These are phyloP conservation scores for Umbelopsis vinacea DNA, from an alignment of 192 early-diverging fungal species.

Conservation along the genomic window DNA sequence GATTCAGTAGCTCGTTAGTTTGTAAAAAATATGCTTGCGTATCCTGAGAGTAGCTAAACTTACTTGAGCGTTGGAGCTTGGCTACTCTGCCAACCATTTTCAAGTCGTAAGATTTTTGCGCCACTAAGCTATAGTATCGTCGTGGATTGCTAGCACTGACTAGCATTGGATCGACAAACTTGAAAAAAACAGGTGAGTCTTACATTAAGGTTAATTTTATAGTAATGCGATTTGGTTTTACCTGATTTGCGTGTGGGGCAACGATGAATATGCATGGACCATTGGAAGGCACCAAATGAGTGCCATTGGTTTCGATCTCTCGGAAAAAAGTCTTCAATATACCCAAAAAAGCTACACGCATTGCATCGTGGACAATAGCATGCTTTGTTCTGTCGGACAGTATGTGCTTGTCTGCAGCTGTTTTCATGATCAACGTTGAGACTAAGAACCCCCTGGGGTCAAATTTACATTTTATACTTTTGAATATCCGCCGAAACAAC, in stretches of 20 bases:
- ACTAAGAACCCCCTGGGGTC: neutral
- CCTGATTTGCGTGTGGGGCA: conserved; percentile 78
- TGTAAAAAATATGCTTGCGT: neutral
- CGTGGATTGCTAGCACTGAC: conserved; percentile 31
- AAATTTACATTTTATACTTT: too few relatives aligned
- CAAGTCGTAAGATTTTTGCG: conserved; percentile 30
- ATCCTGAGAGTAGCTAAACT: neutral
- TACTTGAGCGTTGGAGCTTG: conserved; percentile 38
- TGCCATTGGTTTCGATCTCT: conserved; percentile 82
- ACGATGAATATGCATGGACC: conserved; percentile 96
- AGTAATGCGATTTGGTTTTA: conserved; percentile 23
- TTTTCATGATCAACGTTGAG: neutral
- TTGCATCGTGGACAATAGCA: conserved; percentile 7
- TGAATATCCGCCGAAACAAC: too few relatives aligned
- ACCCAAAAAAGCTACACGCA: neutral
- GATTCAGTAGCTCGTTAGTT: neutral
- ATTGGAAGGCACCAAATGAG: conserved; percentile 77
- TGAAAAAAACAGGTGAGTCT: neutral
- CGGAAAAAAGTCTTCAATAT: conserved; percentile 83
- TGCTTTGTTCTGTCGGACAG: conserved; percentile 8
- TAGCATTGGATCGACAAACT: conserved; percentile 39
- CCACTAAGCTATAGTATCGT: conserved; percentile 31
- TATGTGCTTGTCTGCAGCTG: neutral
- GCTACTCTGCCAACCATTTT: conserved; percentile 36
- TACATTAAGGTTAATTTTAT: neutral